Conservation (phyloP, 2,329 filamentous ascomycete species). For the Epichloe scottii region DNA sequence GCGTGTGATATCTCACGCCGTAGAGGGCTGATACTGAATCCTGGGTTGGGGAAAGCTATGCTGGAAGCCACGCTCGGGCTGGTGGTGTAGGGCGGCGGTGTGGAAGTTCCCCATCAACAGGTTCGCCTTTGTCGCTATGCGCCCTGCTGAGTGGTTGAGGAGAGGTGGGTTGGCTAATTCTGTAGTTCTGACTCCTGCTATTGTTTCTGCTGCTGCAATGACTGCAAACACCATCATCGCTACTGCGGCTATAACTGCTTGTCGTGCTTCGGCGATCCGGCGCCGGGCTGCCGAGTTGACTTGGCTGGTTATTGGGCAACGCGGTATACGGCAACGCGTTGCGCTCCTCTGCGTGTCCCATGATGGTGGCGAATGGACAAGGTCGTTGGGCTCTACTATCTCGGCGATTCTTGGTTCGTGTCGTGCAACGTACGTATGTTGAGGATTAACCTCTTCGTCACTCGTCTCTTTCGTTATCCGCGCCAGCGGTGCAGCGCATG, state of each 20-base stretch:
- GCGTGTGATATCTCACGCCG: conserved; percentile 14
- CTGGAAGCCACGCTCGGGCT: conserved; percentile 23
- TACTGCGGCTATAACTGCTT: conserved; percentile 7
- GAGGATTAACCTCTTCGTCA: neutral
- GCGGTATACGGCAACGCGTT: neutral
- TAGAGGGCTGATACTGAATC: conserved; percentile 17
- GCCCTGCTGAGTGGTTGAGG: conserved; percentile 3
- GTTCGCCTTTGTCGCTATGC: conserved; percentile 4
- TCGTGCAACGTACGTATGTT: neutral
- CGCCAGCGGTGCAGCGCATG: neutral
- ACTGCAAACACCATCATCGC: conserved; percentile 6
- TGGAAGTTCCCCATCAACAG: conserved; percentile 3
- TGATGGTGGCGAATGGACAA: neutral
- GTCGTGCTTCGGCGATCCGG: conserved; percentile 8
- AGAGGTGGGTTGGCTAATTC: neutral
- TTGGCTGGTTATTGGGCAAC: neutral
- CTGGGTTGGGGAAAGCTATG: conserved; percentile 18
- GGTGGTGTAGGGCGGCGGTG: conserved; percentile 19
- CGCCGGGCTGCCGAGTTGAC: conserved; percentile 4
- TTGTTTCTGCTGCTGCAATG: conserved; percentile 8
- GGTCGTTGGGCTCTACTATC: neutral
- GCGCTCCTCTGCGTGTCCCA: conserved; percentile 4
- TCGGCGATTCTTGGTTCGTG: neutral
- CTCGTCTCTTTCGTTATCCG: neutral
- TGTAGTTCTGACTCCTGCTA: conserved; percentile 2